Conservation (phyloP, 2,329 filamentous ascomycete species). For the Paracoccidioides brasiliensis region DNA sequence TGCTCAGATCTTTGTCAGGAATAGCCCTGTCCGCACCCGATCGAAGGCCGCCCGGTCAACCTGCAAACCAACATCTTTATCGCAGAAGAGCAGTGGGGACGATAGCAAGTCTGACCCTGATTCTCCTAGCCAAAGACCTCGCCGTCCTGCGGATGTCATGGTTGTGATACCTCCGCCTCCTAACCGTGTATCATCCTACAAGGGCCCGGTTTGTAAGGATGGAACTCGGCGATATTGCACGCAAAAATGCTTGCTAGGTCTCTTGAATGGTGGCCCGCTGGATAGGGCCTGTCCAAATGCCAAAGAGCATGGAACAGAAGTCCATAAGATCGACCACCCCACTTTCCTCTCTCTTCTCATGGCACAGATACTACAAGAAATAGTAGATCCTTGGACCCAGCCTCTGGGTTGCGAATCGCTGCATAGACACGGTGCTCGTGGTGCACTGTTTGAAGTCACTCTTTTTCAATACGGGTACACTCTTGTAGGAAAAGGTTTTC, state of each 20-base stretch:
- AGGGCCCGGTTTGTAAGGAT: constrained; percentile 7
- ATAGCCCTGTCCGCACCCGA: constrained; percentile 6
- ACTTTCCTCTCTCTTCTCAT: constrained; percentile 8
- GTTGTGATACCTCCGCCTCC: constrained; percentile 5
- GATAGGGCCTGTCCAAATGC: constrained; percentile 30
- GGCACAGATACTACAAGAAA: constrained; percentile 7
- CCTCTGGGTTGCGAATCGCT: constrained; percentile 12
- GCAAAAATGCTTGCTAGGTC: constrained; percentile 27
- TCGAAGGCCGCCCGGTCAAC: constrained; percentile 4
- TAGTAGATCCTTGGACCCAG: neutral
- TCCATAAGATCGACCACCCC: constrained; percentile 9
- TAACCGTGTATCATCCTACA: constrained; percentile 4
- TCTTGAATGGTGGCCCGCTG: constrained; percentile 19
- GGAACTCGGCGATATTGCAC: constrained; percentile 25
- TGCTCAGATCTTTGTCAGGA: constrained; percentile 1
- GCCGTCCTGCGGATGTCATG: constrained; percentile 6
- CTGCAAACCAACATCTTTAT: neutral
- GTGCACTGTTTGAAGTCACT: constrained; percentile 15
- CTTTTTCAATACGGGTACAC: constrained; percentile 14
- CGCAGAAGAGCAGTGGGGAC: constrained; percentile 2
- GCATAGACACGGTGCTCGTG: constrained; percentile 12
- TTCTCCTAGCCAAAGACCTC: constrained; percentile 8
- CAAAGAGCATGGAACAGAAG: constrained; percentile 20
- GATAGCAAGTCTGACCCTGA: constrained; percentile 7
- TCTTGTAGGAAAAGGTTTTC: constrained; percentile 12